Conservation (phyloP, 495 filamentous ascomycete genomes). For the Aspergillus sclerotiicarbonarius region DNA sequence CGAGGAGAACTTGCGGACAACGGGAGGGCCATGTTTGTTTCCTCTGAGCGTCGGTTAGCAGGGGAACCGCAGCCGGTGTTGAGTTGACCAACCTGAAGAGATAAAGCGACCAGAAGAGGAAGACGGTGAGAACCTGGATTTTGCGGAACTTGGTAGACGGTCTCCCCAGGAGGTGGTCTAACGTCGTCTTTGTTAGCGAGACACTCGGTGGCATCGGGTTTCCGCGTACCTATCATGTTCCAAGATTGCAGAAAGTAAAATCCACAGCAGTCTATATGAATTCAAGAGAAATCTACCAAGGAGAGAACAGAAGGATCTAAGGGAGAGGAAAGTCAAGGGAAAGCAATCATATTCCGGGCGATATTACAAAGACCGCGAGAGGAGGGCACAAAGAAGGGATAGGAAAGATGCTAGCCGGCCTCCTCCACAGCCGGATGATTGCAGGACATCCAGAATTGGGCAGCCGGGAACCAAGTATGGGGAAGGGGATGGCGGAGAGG, state of each 20-base stretch:
- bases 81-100: slow-evolving; percentile 58
- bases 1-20: slow-evolving; percentile 68
- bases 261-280: neutral
- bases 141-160: slow-evolving; percentile 89
- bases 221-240: slow-evolving; percentile 37
- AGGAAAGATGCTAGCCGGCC: neutral
- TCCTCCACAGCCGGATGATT: no score
- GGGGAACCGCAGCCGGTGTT: neutral
- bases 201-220: neutral
- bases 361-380: neutral
- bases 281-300: neutral
- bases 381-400: neutral
- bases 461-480: neutral
- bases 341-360: neutral
- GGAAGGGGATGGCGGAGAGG: neutral
- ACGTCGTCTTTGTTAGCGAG: slow-evolving; percentile 4
- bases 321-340: neutral
- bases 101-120: slow-evolving; percentile 88
- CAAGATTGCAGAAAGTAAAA: neutral
- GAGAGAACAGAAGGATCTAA: no score
- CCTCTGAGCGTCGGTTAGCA: slow-evolving; percentile 53
- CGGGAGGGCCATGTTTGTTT: slow-evolving; percentile 81
- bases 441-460: neutral
- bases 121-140: slow-evolving; percentile 86
- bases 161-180: slow-evolving; percentile 88